Percentiles rank a stretch among this genome's conserved stretches.
phyloP scores from a whole-genome alignment of 257 asterid genomes.

The Ilex aquifolium region DNA sequence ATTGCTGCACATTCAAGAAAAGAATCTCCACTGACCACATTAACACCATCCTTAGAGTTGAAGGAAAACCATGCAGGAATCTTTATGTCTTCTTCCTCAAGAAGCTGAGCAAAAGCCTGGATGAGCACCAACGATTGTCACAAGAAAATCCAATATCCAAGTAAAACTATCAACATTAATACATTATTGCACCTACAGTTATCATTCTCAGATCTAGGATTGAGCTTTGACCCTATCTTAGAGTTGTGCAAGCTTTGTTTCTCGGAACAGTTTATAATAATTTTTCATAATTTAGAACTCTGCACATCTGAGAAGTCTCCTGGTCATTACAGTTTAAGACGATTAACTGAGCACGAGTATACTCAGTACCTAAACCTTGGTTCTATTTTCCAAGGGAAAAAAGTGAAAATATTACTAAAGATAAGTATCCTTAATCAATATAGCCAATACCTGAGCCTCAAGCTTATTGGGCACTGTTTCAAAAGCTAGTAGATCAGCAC shows the following conservation, averaged over 20 bases:
- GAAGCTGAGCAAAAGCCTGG: slow-evolving; percentile 78
- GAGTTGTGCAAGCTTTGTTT: background rate
- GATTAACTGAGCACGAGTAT: background rate
- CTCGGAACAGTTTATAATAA: background rate
- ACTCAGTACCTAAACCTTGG: background rate
- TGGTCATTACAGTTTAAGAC: background rate
- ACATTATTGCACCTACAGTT: slow-evolving; percentile 7
- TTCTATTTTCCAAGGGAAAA: slow-evolving; percentile 3
- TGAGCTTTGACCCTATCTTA: background rate
- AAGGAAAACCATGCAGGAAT: slow-evolving; percentile 85
- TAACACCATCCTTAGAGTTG: slow-evolving; percentile 84
- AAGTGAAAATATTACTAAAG: background rate
- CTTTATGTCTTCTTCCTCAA: slow-evolving; percentile 66
- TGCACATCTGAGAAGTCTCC: no score
- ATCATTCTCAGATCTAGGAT: no score
- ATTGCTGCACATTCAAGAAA: slow-evolving; percentile 57
- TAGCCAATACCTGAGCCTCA: slow-evolving; percentile 67
- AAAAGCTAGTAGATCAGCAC: slow-evolving; percentile 81
- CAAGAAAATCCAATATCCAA: slow-evolving; percentile 6
- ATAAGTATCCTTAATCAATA: background rate
- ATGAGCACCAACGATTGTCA: slow-evolving; percentile 17
- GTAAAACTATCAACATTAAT: background rate
- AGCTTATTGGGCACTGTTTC: slow-evolving; percentile 86
- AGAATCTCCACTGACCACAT: slow-evolving; percentile 83
- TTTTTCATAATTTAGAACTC: background rate